phyloP scores from a whole-genome alignment of 2,329 filamentous ascomycete genomes.

The Trichophaea hybrida region DNA sequence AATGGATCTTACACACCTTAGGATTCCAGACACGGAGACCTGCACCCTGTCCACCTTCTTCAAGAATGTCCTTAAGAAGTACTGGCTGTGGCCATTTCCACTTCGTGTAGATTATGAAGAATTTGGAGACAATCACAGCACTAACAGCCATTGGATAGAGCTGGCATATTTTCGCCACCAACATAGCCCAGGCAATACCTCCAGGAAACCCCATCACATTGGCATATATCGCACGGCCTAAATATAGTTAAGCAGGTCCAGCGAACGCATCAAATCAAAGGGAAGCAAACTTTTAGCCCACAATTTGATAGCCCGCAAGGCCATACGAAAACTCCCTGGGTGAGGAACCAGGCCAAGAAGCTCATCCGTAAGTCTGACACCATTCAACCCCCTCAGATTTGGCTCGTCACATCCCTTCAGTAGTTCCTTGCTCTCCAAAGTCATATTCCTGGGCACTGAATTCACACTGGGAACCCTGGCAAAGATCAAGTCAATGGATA shows the following conservation, averaged over 20 bases:
- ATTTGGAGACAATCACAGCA: slow-evolving; percentile 78
- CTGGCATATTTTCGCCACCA: slow-evolving; percentile 90
- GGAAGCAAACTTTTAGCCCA: slow-evolving; percentile 60
- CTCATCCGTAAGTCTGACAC: slow-evolving; percentile 85
- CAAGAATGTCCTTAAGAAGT: slow-evolving; percentile 61
- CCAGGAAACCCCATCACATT: slow-evolving; percentile 95
- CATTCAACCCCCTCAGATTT: slow-evolving; percentile 80
- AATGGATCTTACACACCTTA: slow-evolving; percentile 41
- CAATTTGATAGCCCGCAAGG: slow-evolving; percentile 81
- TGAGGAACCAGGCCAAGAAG: slow-evolving; percentile 82
- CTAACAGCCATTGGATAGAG: slow-evolving; percentile 86
- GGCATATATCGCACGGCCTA: slow-evolving; percentile 73
- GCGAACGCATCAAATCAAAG: neutral
- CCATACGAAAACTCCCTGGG: slow-evolving; percentile 74
- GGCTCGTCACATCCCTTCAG: slow-evolving; percentile 74
- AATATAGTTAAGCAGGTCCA: neutral
- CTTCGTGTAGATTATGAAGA: slow-evolving; percentile 78
- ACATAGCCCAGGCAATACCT: slow-evolving; percentile 95
- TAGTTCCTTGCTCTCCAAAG: slow-evolving; percentile 68
- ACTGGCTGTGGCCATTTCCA: slow-evolving; percentile 96
- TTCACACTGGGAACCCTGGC: slow-evolving; percentile 56
- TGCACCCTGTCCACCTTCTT: slow-evolving; percentile 63
- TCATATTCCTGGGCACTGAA: slow-evolving; percentile 56
- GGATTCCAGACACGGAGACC: slow-evolving; percentile 73
- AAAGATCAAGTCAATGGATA: slow-evolving; percentile 91